Conservation (phyloP, 2,329 filamentous ascomycete species). For the Colletotrichum scovillei region DNA sequence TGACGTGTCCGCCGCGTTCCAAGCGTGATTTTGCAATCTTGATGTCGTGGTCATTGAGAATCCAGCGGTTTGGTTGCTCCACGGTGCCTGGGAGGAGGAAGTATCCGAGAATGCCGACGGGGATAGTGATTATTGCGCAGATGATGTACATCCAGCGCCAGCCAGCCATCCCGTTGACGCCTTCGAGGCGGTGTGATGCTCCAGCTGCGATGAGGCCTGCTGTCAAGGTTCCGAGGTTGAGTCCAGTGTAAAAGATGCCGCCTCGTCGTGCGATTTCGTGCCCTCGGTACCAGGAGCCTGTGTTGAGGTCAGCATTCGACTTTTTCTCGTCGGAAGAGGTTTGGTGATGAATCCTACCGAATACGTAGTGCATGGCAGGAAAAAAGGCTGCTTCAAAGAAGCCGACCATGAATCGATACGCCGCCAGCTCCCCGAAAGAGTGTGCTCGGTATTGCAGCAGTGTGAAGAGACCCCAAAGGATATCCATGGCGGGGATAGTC, state of each 20-base stretch:
- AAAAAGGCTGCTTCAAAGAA: conserved; percentile 47
- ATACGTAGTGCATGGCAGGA: conserved; percentile 49
- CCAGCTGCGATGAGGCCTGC: conserved; percentile 57
- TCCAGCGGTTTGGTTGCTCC: conserved; percentile 43
- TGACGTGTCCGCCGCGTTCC: conserved; percentile 54
- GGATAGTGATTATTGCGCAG: conserved; percentile 55
- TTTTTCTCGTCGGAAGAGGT: conserved; percentile 46
- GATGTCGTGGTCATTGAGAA: conserved; percentile 43
- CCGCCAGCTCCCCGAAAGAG: conserved; percentile 39
- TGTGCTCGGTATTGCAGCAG: conserved; percentile 49
- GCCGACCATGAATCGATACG: conserved; percentile 47
- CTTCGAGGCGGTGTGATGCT: conserved; percentile 55
- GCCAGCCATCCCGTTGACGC: conserved; percentile 51
- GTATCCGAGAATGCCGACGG: conserved; percentile 51
- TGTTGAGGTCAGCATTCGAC: conserved; percentile 49
- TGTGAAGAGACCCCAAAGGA: conserved; percentile 68
- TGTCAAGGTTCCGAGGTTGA: conserved; percentile 57
- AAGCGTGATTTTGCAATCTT: conserved; percentile 41
- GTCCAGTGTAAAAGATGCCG: conserved; percentile 56
- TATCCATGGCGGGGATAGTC: conserved; percentile 48
- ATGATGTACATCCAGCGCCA: conserved; percentile 62
- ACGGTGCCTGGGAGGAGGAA: conserved; percentile 50
- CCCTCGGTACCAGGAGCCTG: conserved; percentile 62
- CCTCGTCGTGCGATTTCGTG: conserved; percentile 51
- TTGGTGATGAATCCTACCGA: conserved; percentile 44